phyloP scores from a whole-genome alignment of 2,329 filamentous ascomycete genomes.

The Calonectria pteridis region DNA sequence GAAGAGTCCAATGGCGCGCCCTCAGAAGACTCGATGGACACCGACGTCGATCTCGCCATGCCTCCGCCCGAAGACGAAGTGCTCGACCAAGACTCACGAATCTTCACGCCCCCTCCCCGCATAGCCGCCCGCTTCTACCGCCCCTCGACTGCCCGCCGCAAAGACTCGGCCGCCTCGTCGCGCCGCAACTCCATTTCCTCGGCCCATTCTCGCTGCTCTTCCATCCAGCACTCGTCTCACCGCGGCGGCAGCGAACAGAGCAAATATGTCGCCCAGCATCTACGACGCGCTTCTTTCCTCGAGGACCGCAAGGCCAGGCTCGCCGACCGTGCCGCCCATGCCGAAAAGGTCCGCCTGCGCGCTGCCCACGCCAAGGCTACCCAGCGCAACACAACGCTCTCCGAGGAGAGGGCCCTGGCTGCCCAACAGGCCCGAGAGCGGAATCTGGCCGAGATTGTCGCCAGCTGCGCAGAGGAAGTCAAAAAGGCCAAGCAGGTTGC shows the following conservation, averaged over 20 bases:
- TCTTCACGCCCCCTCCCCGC: constrained; percentile 76
- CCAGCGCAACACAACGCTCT: constrained; percentile 72
- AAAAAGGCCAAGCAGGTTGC: constrained; percentile 86
- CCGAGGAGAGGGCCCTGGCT: constrained; percentile 82
- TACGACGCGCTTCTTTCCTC: constrained; percentile 83
- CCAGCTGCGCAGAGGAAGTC: constrained; percentile 85
- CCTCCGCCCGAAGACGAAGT: constrained; percentile 52
- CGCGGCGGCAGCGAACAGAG: constrained; percentile 72
- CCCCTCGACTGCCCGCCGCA: constrained; percentile 74
- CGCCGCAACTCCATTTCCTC: constrained; percentile 85
- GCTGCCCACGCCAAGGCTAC: constrained; percentile 81
- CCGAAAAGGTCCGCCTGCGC: constrained; percentile 83
- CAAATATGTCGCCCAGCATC: constrained; percentile 82
- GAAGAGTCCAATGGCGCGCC: constrained; percentile 50
- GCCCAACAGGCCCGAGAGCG: constrained; percentile 84
- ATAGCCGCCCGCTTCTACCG: constrained; percentile 85
- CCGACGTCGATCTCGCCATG: constrained; percentile 54
- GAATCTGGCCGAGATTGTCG: constrained; percentile 84
- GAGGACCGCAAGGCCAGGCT: constrained; percentile 84
- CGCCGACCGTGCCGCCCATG: constrained; percentile 84
- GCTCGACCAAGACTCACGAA: constrained; percentile 50
- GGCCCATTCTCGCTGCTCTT: constrained; percentile 76
- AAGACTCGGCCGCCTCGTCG: constrained; percentile 82
- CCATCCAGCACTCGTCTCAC: constrained; percentile 64
- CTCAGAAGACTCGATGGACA: constrained; percentile 47